Evolutionary conservation across 768 basidiomycete genomes (phyloP).

Genomic region (Polyporus arcularius): DNA sequence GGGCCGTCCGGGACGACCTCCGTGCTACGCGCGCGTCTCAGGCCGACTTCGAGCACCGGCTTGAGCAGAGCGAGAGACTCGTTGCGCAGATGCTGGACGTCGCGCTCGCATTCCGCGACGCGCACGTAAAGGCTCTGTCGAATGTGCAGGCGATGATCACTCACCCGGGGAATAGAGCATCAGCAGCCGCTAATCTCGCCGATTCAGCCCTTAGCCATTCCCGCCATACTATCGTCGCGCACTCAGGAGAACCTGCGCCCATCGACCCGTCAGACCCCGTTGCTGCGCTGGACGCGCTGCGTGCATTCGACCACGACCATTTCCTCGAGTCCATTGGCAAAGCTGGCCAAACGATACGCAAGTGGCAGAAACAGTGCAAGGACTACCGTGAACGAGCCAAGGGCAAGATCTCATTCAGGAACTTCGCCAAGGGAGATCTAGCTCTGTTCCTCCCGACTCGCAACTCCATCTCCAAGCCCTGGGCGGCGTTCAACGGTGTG

Average conservation of each 20-base stretch:
- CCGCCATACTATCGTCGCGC: conserved; percentile 54
- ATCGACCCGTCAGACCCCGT: conserved; percentile 77
- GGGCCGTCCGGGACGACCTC: conserved; percentile 72
- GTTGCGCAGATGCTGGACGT: conserved; percentile 83
- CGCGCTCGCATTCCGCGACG: conserved; percentile 73
- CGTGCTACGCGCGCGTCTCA: conserved; percentile 68
- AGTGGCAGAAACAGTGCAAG: conserved; percentile 98
- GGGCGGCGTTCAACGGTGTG: conserved; percentile 98
- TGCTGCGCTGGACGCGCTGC: conserved; percentile 67
- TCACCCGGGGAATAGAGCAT: conserved; percentile 43
- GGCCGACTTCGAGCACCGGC: conserved; percentile 62
- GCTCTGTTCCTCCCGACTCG: conserved; percentile 95
- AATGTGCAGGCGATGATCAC: conserved; percentile 59
- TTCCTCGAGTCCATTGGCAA: conserved; percentile 84
- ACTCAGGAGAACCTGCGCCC: conserved; percentile 64
- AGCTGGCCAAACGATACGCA: conserved; percentile 83
- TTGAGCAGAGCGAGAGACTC: conserved; percentile 67
- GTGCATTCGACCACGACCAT: conserved; percentile 80
- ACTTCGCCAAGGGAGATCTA: conserved; percentile 93
- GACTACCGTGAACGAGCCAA: conserved; percentile 94
- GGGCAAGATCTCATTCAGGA: conserved; percentile 95
- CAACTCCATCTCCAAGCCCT: conserved; percentile 90
- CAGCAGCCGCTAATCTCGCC: conserved; percentile 40
- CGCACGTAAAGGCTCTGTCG: conserved; percentile 72
- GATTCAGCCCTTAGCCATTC: conserved; percentile 51